These are phyloP conservation scores for Venturia carpophila DNA, from an alignment of 2,329 filamentous ascomycete genomes.

Conservation along the genomic window DNA sequence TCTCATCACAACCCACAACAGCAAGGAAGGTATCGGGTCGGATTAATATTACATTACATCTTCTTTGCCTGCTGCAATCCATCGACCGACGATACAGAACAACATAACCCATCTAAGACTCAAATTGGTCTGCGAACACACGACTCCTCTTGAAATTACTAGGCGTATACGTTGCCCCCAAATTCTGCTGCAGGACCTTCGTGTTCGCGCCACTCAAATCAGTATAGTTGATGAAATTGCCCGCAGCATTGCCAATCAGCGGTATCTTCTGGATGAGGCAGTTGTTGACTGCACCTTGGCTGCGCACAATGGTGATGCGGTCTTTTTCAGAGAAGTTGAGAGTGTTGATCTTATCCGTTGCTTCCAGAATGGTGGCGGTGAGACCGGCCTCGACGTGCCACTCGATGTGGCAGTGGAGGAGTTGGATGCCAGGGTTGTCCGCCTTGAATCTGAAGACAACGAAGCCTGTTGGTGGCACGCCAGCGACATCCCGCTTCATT, in stretches of 20 bases:
- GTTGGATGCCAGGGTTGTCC: conserved; percentile 41
- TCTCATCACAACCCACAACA: background rate
- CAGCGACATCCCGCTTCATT: conserved; percentile 47
- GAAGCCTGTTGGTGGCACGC: conserved; percentile 47
- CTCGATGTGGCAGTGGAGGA: conserved; percentile 22
- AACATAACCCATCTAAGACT: background rate
- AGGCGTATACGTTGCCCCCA: conserved; percentile 4
- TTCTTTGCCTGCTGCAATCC: background rate
- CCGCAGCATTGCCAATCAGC: conserved; percentile 64
- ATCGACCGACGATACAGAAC: background rate
- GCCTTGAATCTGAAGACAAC: conserved; percentile 50
- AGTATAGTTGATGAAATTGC: conserved; percentile 49
- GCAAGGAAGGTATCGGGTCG: background rate
- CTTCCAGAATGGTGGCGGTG: conserved; percentile 45
- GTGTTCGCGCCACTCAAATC: conserved; percentile 14
- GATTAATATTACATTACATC: conserved; percentile 2
- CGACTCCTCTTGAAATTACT: background rate
- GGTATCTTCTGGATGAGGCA: conserved; percentile 49
- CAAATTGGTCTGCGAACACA: background rate
- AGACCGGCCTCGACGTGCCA: conserved; percentile 46
- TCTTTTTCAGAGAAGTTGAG: conserved; percentile 35
- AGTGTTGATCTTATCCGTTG: conserved; percentile 49
- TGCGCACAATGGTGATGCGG: conserved; percentile 36
- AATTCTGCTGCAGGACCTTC: background rate
- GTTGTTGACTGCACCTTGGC: conserved; percentile 46